Conservation (phyloP, 768 basidiomycete genomes). For the Agaricus subrufescens region DNA sequence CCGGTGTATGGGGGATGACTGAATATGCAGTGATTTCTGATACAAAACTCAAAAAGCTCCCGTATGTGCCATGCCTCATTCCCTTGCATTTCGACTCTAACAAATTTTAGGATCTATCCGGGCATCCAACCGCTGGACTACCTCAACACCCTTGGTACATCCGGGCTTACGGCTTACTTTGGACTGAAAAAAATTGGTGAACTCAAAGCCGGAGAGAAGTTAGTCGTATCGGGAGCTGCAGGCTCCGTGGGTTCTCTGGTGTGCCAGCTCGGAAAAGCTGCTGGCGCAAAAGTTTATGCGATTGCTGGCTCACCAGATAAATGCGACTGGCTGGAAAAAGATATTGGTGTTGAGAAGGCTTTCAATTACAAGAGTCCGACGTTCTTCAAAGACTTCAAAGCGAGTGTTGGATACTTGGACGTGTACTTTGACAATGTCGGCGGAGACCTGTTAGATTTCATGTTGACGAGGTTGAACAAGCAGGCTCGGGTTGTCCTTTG, state of each 20-base stretch:
- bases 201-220: slow-evolving; percentile 78
- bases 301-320: slow-evolving; percentile 86
- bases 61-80: slow-evolving; percentile 35
- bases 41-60: slow-evolving; percentile 43
- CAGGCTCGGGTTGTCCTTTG: slow-evolving; percentile 77
- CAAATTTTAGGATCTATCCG: slow-evolving; percentile 39
- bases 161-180: slow-evolving; percentile 87
- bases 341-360: slow-evolving; percentile 77
- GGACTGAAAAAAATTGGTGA: slow-evolving; percentile 79
- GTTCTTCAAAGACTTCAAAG: slow-evolving; percentile 71
- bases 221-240: slow-evolving; percentile 87
- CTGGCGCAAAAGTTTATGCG: slow-evolving; percentile 79
- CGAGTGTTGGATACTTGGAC: slow-evolving; percentile 72
- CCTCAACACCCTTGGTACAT: slow-evolving; percentile 71
- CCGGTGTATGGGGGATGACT: slow-evolving; percentile 63
- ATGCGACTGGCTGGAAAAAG: slow-evolving; percentile 78
- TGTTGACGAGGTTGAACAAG: slow-evolving; percentile 68
- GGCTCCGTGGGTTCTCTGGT: slow-evolving; percentile 83
- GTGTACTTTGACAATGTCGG: slow-evolving; percentile 85
- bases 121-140: slow-evolving; percentile 72
- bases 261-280: slow-evolving; percentile 79
- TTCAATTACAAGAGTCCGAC: slow-evolving; percentile 83
- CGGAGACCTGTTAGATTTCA: slow-evolving; percentile 77
- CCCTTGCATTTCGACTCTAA: background rate
- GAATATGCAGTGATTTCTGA: slow-evolving; percentile 67